Base-by-base conservation (phyloP, 805 yeast genomes). In the Candida wancherniae region DNA sequence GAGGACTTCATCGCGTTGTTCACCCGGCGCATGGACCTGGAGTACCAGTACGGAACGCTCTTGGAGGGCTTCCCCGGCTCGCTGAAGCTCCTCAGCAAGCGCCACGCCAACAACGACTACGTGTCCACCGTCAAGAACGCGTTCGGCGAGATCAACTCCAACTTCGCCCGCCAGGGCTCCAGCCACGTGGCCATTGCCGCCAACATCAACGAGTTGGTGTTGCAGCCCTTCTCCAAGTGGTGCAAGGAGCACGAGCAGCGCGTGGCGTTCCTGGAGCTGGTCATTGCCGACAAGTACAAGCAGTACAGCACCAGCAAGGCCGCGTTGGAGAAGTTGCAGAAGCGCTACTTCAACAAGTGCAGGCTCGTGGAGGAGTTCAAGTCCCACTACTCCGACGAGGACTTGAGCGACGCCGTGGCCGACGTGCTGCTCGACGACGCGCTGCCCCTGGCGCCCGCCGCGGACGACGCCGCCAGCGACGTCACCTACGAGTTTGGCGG, bases 211-310 rank as follows among this genome's bases (percentile, higher is more conserved):
- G 47, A 59, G 1, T 59, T 74, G 53, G 90, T 85, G 1, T 50
- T 82, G 29, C 68, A 67, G 15, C 95, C 94, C 1, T 85, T 85
- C 47, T 55, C 73, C 8, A 70, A 71, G 45, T 86, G 94, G 94
- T 70, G 87, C 24, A 63, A 61, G 11, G 87, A 80, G 31, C 94
- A 85, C 55, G 71, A 70, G 31, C 73, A 73, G 43, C 61, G 94
- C 27, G 69, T 85, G 2, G 75, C 71, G 22, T 74, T 71, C 46
- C 75, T 84, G 11, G 80, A 77, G 33, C 63, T 68, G 34, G 63
- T 68, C 4, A 57, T 84, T 23, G 56, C 60, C 29, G 65, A 60
- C 13, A 76, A 74, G 41, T 65, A 74, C 26, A 71, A 69, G 43
- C 63, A 57, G 28, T 82, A 74, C 52, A 73, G 73, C 27, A 64